phyloP scores from a whole-genome alignment of 2,329 filamentous ascomycete genomes.

The Aphanoascus verrucosus region DNA sequence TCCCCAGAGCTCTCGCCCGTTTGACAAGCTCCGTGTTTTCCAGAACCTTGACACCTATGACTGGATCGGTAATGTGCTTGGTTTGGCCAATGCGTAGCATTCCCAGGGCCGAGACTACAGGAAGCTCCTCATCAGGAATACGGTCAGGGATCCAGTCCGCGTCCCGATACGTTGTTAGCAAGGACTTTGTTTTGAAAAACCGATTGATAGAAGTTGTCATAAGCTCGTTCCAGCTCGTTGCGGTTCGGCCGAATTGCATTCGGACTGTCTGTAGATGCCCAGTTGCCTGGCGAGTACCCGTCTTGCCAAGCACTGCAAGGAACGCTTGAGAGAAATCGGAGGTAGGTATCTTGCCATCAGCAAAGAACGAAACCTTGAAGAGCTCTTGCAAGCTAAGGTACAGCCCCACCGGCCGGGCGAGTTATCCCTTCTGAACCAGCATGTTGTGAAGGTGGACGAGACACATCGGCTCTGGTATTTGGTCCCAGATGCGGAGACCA shows the following conservation, averaged over 20 bases:
- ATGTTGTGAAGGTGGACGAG: constrained; percentile 41
- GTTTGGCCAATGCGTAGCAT: constrained; percentile 23
- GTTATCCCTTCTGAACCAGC: constrained; percentile 35
- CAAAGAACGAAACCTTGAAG: constrained; percentile 23
- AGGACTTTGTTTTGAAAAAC: constrained; percentile 29
- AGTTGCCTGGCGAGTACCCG: constrained; percentile 6
- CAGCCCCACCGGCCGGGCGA: constrained; percentile 28
- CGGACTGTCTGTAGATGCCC: not conserved
- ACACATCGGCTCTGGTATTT: constrained; percentile 31
- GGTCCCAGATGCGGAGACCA: constrained; percentile 28
- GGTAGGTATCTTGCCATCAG: constrained; percentile 22
- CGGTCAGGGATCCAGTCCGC: constrained; percentile 26
- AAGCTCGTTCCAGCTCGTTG: not conserved
- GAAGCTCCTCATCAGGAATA: constrained; percentile 29
- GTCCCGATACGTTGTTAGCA: constrained; percentile 23
- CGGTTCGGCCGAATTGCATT: not conserved
- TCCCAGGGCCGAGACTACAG: constrained; percentile 19
- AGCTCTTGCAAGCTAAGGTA: constrained; percentile 23
- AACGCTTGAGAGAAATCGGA: constrained; percentile 24
- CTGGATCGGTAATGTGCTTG: constrained; percentile 21
- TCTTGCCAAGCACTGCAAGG: constrained; percentile 1
- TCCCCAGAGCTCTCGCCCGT: constrained; percentile 17
- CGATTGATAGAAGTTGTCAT: constrained; percentile 16
- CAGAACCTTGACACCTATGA: constrained; percentile 21
- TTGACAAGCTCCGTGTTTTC: constrained; percentile 25